These are phyloP conservation scores for Plenodomus lindquistii DNA, from an alignment of 2,329 filamentous ascomycete species.

Conservation along the genomic window DNA sequence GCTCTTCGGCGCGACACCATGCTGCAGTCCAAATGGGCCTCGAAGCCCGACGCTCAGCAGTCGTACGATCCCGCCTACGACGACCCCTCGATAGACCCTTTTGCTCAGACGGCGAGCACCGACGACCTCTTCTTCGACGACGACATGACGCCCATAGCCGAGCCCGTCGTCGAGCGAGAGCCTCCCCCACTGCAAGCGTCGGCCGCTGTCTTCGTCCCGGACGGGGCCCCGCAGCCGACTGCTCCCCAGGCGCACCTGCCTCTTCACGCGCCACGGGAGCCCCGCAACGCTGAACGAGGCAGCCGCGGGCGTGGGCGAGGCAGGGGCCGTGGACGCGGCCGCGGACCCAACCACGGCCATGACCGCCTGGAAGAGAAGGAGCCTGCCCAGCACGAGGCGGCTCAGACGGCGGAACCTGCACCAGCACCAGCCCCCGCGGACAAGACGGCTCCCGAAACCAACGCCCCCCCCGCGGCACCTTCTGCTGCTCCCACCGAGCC, in stretches of 20 bases:
- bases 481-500: conserved; percentile 25
- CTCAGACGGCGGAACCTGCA: conserved; percentile 22
- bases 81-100: conserved; percentile 47
- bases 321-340: conserved; percentile 28
- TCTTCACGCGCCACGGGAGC: conserved; percentile 31
- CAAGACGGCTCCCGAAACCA: conserved; percentile 9
- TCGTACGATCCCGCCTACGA: conserved; percentile 32
- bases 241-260: conserved; percentile 25
- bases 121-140: conserved; percentile 58
- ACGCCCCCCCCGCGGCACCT: conserved; percentile 13
- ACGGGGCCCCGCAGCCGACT: conserved; percentile 19
- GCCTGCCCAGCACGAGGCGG: conserved; percentile 16
- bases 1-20: conserved; percentile 19
- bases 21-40: conserved; percentile 41
- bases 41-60: conserved; percentile 21
- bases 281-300: conserved; percentile 32
- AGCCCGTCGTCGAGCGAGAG: conserved; percentile 46
- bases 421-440: conserved; percentile 16
- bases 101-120: conserved; percentile 55
- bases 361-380: conserved; percentile 19
- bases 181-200: conserved; percentile 23
- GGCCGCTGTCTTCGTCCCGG: conserved; percentile 23
- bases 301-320: conserved; percentile 32
- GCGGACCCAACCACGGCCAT: conserved; percentile 18
- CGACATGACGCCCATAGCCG: conserved; percentile 53